Evolutionary conservation across 495 filamentous ascomycete species (phyloP), one percentile per base, ranked within the genome.

Genomic region (Penicillium manginii): DNA sequence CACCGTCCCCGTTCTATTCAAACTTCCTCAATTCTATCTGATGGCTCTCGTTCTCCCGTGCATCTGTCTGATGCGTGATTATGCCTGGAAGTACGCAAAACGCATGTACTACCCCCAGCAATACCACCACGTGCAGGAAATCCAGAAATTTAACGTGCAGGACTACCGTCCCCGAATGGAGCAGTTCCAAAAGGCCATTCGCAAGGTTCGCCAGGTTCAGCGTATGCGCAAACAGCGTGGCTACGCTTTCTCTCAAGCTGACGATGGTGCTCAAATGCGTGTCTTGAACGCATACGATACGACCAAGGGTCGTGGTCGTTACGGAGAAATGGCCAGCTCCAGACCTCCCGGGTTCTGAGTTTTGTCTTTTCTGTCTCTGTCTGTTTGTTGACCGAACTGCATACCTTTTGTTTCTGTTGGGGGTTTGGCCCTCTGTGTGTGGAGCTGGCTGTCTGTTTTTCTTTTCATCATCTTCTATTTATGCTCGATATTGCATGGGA

Each of bases 101-200:
- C 87, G 96, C 39, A 96, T 99, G 90, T 97, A 97, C 78, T 87
- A 85, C 57, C 96, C 96, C 39, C 90, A 97, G 77, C 84, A 91
- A 32, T 99, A 99, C 67, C 96, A 99, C 65, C 96, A 99, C 73
- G 91, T 99, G 45, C 96, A 99, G 77, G 96, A 99, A 76, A 99
- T 99, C 62, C 96, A 99, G 74, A 99, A 99, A 75, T 99, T 96
- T 78, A 99, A 99, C 66, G 96, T 99, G 53, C 96, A 98, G 74
- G 96, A 99, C 78, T 99, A 99, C 72, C 83, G 96, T 59, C 94
- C 94, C 42, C 81, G 93, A 83, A 99, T 99, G 94, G 94, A 99
- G 73, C 94, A 99, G 75, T 99, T 99, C 84, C 94, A 99, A 75
- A 99, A 99, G 75, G 94, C 94, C 23, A 97, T 99, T 68, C 87